Base-by-base conservation (phyloP, 208 protist genomes). In the Trypanosoma avium region DNA sequence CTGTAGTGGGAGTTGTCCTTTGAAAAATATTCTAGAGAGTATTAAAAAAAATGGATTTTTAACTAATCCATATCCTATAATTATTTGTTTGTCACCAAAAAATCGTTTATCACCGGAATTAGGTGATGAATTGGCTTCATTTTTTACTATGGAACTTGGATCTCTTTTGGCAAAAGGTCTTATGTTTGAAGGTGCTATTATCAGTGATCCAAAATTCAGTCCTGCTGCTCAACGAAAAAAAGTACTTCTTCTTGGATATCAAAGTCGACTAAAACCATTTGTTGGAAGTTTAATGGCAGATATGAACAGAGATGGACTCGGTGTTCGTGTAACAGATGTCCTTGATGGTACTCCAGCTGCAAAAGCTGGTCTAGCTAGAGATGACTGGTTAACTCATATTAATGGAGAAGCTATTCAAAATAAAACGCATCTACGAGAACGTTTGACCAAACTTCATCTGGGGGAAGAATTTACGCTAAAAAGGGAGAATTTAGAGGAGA, bases 341-440 rank as follows among this genome's bases (percentile, higher is more conserved):
- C 70, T 92, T 65, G 77, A 85, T 45, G 73, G 79, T 15, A 90
- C 89, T 13, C 89, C 89, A 15, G 89, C 89, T 48, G 77, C 85
- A 30, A 95, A 95, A 70, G 75, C 74, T 17, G 86, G 89, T 29
- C 63, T 95, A 19, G 30, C 82, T 38, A 91, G 86, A 69, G 87
- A 95, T 62, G 89, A 95, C 64, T 95, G 89, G 86, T 74, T 95
- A 7, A 95, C 89, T 9, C 89, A 95, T 75, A 80, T 95, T 64
- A 91, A 90, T 63, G 76, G 71, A 15, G 50, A 66, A 29, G 52
- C 78, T 7, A 93, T 95, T 47, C 47, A 54, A 26, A 93, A 93
- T 70, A 95, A 95, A 59, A 77, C 86, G 73, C 75, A 91, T 54
- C 74, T 95, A 40, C 84, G 86, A 36, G 75, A 90, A 64, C 64